A percentile compares a stretch with the other conserved stretches of the same genome.
phyloP scores from a whole-genome alignment of 352 stramenopile genomes.

The Phytophthora palmivora region DNA sequence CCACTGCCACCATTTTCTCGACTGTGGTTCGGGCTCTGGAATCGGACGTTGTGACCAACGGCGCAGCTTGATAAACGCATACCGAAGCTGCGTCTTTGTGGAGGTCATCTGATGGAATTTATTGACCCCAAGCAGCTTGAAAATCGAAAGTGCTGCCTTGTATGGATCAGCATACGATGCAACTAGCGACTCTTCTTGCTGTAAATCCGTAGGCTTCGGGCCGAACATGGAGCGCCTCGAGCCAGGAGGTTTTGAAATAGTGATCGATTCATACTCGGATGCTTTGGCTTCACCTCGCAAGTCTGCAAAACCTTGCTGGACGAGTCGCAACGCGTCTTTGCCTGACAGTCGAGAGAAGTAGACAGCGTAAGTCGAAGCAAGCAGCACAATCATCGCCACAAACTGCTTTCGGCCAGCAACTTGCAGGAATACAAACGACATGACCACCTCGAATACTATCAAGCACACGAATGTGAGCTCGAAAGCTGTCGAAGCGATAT shows the following conservation, averaged over 20 bases:
- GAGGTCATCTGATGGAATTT: constrained; percentile 78
- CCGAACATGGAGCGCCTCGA: constrained; percentile 48
- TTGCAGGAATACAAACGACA: constrained; percentile 79
- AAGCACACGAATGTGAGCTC: constrained; percentile 72
- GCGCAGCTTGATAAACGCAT: constrained; percentile 66
- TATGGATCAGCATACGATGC: constrained; percentile 77
- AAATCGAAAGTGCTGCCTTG: constrained; percentile 76
- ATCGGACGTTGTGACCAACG: constrained; percentile 48
- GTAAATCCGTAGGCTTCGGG: constrained; percentile 43
- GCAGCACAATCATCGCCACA: constrained; percentile 63
- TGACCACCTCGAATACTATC: constrained; percentile 74
- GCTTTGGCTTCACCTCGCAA: constrained; percentile 21
- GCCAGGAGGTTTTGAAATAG: constrained; percentile 26
- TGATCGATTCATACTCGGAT: constrained; percentile 25
- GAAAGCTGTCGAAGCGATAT: constrained; percentile 70
- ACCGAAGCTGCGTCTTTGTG: constrained; percentile 58
- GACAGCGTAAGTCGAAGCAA: constrained; percentile 47
- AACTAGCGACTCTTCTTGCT: constrained; percentile 46
- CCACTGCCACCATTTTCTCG: constrained; percentile 38
- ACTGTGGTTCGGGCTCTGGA: constrained; percentile 14
- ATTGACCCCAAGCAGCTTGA: constrained; percentile 73
- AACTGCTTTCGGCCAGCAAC: constrained; percentile 63
- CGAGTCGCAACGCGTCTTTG: constrained; percentile 36
- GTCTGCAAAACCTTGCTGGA: constrained; percentile 46
- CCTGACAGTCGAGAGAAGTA: constrained; percentile 67